phyloP scores from a whole-genome alignment of 163 green algal species.

The Prototheca stagnorum region DNA sequence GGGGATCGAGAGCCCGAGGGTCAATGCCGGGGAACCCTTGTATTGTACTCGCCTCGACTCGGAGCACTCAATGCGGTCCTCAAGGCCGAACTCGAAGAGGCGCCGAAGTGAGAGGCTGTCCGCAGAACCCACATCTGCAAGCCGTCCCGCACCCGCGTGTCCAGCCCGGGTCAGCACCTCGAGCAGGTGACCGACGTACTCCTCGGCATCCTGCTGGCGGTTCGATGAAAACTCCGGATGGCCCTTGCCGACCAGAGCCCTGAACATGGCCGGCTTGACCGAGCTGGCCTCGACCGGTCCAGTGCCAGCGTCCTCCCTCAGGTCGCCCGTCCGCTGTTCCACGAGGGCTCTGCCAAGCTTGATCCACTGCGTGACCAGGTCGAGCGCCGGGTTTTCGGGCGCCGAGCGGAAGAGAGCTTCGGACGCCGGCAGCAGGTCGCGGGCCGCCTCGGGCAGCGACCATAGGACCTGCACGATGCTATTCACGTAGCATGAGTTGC shows the following conservation, averaged over 20 bases:
- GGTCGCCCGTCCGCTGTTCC: slow-evolving; percentile 1
- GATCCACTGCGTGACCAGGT: not conserved
- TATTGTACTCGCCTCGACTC: slow-evolving; percentile 44
- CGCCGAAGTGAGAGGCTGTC: slow-evolving; percentile 11
- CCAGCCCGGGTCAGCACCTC: slow-evolving; percentile 45
- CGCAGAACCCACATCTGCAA: too few relatives aligned
- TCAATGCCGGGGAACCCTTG: not conserved
- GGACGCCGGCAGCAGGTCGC: slow-evolving; percentile 27
- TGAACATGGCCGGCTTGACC: slow-evolving; percentile 50
- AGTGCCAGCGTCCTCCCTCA: not conserved
- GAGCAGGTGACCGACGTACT: slow-evolving; percentile 87
- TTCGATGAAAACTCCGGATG: slow-evolving; percentile 79
- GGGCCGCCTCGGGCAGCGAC: slow-evolving; percentile 44
- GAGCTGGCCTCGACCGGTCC: slow-evolving; percentile 13
- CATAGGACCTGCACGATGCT: slow-evolving; percentile 74
- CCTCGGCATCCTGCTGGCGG: slow-evolving; percentile 82
- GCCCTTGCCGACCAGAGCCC: slow-evolving; percentile 56
- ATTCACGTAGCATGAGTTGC: slow-evolving; percentile 98
- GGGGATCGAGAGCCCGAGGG: slow-evolving; percentile 61
- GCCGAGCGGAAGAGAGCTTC: too few relatives aligned
- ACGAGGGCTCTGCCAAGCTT: slow-evolving; percentile 1
- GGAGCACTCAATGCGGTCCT: slow-evolving; percentile 68
- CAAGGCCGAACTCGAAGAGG: slow-evolving; percentile 54
- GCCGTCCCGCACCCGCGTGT: slow-evolving; percentile 15
- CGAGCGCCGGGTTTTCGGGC: too few relatives aligned